Evolutionary conservation across 371 early-diverging fungal genomes (phyloP).

Genomic region (Rhizomucor pusillus): DNA sequence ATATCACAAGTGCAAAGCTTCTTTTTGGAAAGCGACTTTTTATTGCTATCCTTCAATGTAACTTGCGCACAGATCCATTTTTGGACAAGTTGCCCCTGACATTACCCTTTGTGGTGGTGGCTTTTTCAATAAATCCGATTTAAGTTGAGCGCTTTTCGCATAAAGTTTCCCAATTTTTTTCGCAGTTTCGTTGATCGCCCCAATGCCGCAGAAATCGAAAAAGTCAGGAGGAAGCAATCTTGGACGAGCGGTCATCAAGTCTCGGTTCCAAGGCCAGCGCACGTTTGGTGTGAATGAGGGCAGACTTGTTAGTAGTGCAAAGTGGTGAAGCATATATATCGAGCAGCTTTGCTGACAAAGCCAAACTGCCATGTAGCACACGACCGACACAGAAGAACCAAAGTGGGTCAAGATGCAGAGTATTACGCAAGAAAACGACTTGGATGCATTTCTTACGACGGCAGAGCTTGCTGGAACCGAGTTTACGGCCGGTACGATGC

Average conservation of each 20-base stretch:
- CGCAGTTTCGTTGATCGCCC: no score
- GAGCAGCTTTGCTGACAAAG: background rate
- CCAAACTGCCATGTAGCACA: conserved; percentile 59
- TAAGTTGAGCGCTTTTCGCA: no score
- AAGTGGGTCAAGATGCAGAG: conserved; percentile 90
- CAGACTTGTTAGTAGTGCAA: conserved; percentile 48
- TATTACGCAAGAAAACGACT: conserved; percentile 94
- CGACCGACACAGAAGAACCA: conserved; percentile 83
- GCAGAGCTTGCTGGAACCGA: conserved; percentile 94
- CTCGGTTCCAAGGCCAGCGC: conserved; percentile 84
- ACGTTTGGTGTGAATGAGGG: conserved; percentile 69
- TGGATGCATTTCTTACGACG: conserved; percentile 94
- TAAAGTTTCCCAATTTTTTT: no score
- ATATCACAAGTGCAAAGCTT: no score
- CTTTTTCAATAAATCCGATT: no score
- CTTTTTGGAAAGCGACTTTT: no score
- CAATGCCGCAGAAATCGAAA: background rate
- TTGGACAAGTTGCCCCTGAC: no score
- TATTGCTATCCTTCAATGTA: no score
- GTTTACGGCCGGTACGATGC: conserved; percentile 81
- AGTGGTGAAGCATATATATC: background rate
- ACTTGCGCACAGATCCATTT: no score
- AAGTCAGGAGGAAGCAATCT: conserved; percentile 41
- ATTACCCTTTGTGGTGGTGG: no score
- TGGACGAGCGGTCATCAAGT: conserved; percentile 90